These are phyloP conservation scores for Colletotrichum graminicola DNA, from an alignment of 2,329 filamentous ascomycete species.

Conservation along the genomic window DNA sequence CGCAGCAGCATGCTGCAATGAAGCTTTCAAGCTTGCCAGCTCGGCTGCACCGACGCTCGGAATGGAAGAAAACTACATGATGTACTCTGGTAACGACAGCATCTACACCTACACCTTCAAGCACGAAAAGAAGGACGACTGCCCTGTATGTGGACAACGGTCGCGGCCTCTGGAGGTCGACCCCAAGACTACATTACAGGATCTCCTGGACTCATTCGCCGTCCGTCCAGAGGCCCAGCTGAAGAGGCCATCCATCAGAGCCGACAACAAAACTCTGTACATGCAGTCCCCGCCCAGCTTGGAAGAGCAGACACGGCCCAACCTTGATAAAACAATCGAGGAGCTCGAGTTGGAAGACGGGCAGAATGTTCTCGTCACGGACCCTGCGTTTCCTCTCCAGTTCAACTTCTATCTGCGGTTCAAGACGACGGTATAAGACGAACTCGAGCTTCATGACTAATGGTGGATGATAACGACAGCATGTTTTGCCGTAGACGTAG, in stretches of 20 bases:
- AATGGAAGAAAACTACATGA: slow-evolving; percentile 93
- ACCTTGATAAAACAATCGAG: slow-evolving; percentile 80
- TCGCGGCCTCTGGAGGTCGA: slow-evolving; percentile 81
- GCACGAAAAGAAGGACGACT: slow-evolving; percentile 93
- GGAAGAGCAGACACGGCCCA: slow-evolving; percentile 85
- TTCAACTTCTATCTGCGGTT: slow-evolving; percentile 69
- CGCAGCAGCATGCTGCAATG: slow-evolving; percentile 94
- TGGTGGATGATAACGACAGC: slow-evolving; percentile 30
- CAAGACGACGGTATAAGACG: slow-evolving; percentile 46
- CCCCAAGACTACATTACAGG: slow-evolving; percentile 78
- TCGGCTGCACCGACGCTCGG: slow-evolving; percentile 84
- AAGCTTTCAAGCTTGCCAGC: slow-evolving; percentile 94
- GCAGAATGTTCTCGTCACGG: slow-evolving; percentile 91
- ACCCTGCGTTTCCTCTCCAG: slow-evolving; percentile 86
- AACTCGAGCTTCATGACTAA: slow-evolving; percentile 4
- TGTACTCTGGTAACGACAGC: slow-evolving; percentile 96
- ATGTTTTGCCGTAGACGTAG: slow-evolving; percentile 8
- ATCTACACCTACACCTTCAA: slow-evolving; percentile 99
- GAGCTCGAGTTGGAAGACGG: slow-evolving; percentile 81
- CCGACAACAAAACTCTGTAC: slow-evolving; percentile 86
- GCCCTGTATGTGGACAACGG: slow-evolving; percentile 90
- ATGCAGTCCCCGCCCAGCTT: slow-evolving; percentile 86
- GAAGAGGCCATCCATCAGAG: slow-evolving; percentile 89
- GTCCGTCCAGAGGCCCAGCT: slow-evolving; percentile 89
- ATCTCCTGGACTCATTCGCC: slow-evolving; percentile 87